Evolutionary conservation across 768 basidiomycete species (phyloP).

Genomic region (Boletus rubroflammeus): DNA sequence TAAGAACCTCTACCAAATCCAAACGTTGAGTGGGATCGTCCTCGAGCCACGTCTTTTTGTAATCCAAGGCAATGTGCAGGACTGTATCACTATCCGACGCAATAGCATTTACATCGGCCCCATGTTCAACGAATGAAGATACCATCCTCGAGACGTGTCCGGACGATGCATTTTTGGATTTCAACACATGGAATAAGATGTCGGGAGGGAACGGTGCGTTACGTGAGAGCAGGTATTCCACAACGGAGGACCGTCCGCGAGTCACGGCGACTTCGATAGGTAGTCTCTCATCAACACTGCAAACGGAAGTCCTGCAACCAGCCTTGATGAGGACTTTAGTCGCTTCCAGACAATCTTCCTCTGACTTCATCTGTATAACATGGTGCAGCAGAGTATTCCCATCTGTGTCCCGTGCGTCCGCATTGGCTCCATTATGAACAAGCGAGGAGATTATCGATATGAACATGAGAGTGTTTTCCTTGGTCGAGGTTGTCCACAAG

Average conservation of each 20-base stretch:
- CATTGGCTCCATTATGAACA: neutral
- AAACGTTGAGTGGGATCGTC: neutral
- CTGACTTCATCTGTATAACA: neutral
- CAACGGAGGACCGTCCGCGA: neutral
- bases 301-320: neutral
- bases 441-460: neutral
- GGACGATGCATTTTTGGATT: fast-evolving
- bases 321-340: neutral
- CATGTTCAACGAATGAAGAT: neutral
- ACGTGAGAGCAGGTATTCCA: neutral
- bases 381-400: neutral
- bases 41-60: too few relatives aligned
- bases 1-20: neutral
- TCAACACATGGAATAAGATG: neutral
- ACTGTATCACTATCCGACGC: neutral
- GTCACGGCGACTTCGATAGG: neutral
- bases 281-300: neutral
- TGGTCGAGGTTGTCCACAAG: too few relatives aligned
- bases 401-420: neutral
- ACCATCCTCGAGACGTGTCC: neutral
- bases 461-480: neutral
- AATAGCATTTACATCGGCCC: neutral
- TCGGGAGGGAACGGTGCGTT: neutral
- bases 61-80: neutral
- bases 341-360: neutral